phyloP scores from a whole-genome alignment of 1,139 yeast genomes.

The Zygosaccharomyces pseudobailii region DNA sequence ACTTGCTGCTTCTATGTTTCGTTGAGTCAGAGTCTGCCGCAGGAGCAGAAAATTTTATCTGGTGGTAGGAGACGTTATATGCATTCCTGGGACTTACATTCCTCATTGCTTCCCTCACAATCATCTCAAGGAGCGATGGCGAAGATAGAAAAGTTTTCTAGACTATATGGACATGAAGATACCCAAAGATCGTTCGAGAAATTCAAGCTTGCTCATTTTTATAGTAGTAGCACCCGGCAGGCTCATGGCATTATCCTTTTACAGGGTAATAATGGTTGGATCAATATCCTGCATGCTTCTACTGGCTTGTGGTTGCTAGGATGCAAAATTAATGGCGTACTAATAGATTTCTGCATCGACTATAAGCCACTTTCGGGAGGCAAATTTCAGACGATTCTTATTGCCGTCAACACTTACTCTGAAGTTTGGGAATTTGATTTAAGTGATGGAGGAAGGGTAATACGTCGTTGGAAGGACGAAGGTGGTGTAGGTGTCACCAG shows the following conservation, averaged over 20 bases:
- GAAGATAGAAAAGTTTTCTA: conserved; percentile 69
- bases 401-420: conserved; percentile 73
- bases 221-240: conserved; percentile 32
- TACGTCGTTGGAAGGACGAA: conserved; percentile 77
- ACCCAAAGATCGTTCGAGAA: conserved; percentile 85
- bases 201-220: conserved; percentile 55
- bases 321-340: conserved; percentile 80
- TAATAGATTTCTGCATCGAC: conserved; percentile 73
- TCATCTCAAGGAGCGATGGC: conserved; percentile 40
- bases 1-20: conserved; percentile 45
- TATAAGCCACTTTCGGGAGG: conserved; percentile 26
- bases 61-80: conserved; percentile 91
- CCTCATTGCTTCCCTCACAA: conserved; percentile 13
- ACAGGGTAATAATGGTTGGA: conserved; percentile 86
- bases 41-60: conserved; percentile 57
- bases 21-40: conserved; percentile 22
- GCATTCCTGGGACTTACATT: conserved; percentile 82
- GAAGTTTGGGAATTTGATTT: conserved; percentile 87
- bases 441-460: conserved; percentile 42
- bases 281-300: conserved; percentile 67
- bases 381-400: conserved; percentile 38
- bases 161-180: conserved; percentile 87
- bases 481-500: conserved; percentile 82
- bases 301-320: conserved; percentile 86
- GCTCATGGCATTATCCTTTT: conserved; percentile 70